These are phyloP conservation scores for Durio zibethinus DNA, from an alignment of 345 rosid genomes.

Conservation along the genomic window DNA sequence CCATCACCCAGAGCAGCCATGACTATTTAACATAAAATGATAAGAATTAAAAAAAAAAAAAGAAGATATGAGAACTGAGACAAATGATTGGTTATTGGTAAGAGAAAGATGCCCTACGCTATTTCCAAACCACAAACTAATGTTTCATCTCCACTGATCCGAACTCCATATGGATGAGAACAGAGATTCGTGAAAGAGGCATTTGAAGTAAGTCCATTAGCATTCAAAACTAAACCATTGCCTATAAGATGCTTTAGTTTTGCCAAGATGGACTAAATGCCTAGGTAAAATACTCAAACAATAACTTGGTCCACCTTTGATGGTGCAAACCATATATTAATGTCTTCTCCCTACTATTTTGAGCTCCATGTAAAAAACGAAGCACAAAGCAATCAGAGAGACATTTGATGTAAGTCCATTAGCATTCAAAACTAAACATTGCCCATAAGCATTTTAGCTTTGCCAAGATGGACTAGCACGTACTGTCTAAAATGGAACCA, in stretches of 20 bases:
- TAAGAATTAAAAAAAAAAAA: neutral
- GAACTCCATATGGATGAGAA: slow-evolving; percentile 9
- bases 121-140: neutral
- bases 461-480: slow-evolving; percentile 19
- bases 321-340: neutral
- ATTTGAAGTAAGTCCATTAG: slow-evolving; percentile 34
- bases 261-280: slow-evolving; percentile 22
- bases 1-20: neutral
- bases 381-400: slow-evolving; percentile 20
- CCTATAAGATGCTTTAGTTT: slow-evolving; percentile 28
- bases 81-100: neutral
- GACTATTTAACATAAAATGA: neutral
- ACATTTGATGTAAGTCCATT: slow-evolving; percentile 35
- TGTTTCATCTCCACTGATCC: slow-evolving; percentile 32
- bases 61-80: neutral
- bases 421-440: slow-evolving; percentile 48
- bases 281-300: neutral
- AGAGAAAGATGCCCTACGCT: neutral
- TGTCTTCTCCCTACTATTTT: slow-evolving; percentile 28
- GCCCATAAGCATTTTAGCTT: slow-evolving; percentile 26
- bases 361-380: slow-evolving; percentile 10
- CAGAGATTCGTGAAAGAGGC: slow-evolving; percentile 17
- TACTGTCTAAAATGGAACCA: neutral
- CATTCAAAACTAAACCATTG: slow-evolving; percentile 48
- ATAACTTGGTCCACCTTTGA: neutral